Conservation (phyloP, 306 rosid genomes). For the Sicyos edulis region DNA sequence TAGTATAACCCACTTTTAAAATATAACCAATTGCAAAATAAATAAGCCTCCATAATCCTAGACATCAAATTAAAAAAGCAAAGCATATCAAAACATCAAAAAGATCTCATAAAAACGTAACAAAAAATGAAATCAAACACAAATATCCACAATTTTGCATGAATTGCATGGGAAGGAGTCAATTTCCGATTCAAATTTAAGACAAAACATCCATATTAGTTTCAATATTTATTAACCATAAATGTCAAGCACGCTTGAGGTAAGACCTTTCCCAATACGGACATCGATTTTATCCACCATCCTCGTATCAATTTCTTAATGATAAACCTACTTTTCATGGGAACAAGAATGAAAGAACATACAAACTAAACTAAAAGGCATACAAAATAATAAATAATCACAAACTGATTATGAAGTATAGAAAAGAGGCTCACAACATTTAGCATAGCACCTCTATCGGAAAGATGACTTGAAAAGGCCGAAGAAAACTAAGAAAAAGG, state of each 20-base stretch:
- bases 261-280: neutral
- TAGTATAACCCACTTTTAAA: neutral
- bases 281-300: neutral
- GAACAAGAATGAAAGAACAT: no score
- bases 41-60: neutral
- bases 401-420: no score
- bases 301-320: neutral
- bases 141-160: neutral
- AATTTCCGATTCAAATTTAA: neutral
- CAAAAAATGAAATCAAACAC: neutral
- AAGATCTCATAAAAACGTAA: neutral
- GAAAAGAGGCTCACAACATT: no score
- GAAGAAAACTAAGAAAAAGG: no score
- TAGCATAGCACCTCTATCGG: no score
- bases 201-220: constrained; percentile 28
- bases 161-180: neutral
- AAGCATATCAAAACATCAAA: neutral
- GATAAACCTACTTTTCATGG: no score
- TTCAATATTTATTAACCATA: constrained; percentile 72
- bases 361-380: no score
- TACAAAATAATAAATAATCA: no score
- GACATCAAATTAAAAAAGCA: neutral
- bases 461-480: no score
- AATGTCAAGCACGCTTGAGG: constrained; percentile 43
- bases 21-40: neutral